These are phyloP conservation scores for Iris macrosiphon DNA, from an alignment of 106 monocot species.

Conservation along the genomic window DNA sequence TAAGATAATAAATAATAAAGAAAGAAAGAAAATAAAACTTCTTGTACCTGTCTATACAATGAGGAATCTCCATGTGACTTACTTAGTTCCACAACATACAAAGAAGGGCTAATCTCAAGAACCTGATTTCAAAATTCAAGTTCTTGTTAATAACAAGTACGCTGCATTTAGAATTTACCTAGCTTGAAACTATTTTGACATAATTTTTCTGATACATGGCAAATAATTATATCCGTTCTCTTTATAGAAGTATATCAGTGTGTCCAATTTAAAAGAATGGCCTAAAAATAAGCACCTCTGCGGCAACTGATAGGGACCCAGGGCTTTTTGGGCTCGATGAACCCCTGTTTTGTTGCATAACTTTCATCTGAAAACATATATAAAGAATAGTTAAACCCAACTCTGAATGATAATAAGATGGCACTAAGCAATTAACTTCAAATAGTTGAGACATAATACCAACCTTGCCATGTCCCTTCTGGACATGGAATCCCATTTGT, in stretches of 20 bases:
- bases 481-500: slow-evolving; percentile 74
- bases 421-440: too few species aligned
- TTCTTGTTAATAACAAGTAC: not conserved
- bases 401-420: too few species aligned
- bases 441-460: too few species aligned
- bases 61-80: slow-evolving; percentile 66
- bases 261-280: too few species aligned
- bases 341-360: slow-evolving; percentile 42
- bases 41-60: slow-evolving; percentile 61
- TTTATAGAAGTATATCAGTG: too few species aligned
- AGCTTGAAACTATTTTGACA: too few species aligned
- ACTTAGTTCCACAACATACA: slow-evolving; percentile 74
- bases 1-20: too few species aligned
- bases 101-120: slow-evolving; percentile 69
- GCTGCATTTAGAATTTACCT: not conserved
- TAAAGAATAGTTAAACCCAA: too few species aligned
- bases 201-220: too few species aligned
- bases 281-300: too few species aligned
- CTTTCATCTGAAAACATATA: slow-evolving; percentile 58
- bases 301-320: slow-evolving; percentile 49
- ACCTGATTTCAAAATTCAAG: slow-evolving; percentile 27
- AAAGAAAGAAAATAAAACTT: too few species aligned
- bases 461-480: slow-evolving; percentile 57
- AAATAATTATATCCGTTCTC: too few species aligned
- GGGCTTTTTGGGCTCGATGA: slow-evolving; percentile 29